Percentiles rank a stretch among this genome's conserved stretches.
These are phyloP conservation scores for Phytopythium montanum DNA, from an alignment of 352 stramenopile species.

Conservation along the genomic window DNA sequence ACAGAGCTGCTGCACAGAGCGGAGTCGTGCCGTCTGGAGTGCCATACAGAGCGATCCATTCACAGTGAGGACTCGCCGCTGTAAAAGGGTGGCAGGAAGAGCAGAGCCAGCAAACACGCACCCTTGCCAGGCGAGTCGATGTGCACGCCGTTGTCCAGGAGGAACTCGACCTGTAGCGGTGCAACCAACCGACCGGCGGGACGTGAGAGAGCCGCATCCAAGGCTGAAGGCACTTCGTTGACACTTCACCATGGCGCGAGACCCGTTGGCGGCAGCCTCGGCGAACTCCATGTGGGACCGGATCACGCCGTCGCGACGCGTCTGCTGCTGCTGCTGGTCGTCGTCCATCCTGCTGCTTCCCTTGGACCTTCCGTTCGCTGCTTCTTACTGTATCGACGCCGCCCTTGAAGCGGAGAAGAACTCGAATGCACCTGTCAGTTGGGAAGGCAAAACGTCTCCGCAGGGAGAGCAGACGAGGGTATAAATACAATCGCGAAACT, in stretches of 20 bases:
- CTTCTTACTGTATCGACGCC: neutral
- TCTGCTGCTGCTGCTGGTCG: slow-evolving; percentile 16
- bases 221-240: neutral
- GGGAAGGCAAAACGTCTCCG: neutral
- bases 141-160: slow-evolving; percentile 46
- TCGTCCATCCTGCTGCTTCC: slow-evolving; percentile 19
- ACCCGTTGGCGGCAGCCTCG: slow-evolving; percentile 58
- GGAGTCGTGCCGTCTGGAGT: slow-evolving; percentile 57
- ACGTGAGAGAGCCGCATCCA: neutral
- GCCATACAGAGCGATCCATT: neutral
- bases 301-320: slow-evolving; percentile 41
- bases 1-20: slow-evolving; percentile 52
- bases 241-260: slow-evolving; percentile 42
- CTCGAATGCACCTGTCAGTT: neutral
- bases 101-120: slow-evolving; percentile 8
- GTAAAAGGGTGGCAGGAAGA: neutral
- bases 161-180: slow-evolving; percentile 42
- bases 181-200: neutral
- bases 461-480: neutral
- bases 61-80: neutral
- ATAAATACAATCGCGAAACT: neutral
- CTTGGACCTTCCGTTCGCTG: neutral
- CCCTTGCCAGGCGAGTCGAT: slow-evolving; percentile 50
- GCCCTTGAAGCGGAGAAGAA: neutral
- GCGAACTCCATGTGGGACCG: slow-evolving; percentile 61